phyloP scores from a whole-genome alignment of 1,284 basidiomycete species.

The Trichosporon sp. region DNA sequence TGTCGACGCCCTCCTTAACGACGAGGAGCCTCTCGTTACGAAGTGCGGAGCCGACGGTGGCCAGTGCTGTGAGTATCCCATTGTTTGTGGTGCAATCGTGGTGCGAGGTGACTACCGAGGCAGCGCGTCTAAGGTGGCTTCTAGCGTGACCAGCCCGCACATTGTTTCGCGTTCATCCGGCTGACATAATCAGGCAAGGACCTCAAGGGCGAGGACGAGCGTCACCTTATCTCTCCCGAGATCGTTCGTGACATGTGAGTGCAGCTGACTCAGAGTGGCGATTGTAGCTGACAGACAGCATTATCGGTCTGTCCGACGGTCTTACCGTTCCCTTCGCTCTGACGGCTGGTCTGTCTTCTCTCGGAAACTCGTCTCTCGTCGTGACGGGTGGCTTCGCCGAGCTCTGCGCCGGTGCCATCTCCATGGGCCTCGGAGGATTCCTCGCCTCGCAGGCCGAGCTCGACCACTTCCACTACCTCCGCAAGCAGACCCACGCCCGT shows the following conservation, averaged over 20 bases:
- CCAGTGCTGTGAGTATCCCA: conserved; percentile 35
- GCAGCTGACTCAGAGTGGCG: background rate
- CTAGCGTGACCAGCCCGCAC: no score
- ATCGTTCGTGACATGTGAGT: conserved; percentile 51
- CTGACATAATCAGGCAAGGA: conserved; percentile 39
- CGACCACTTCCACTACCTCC: conserved; percentile 84
- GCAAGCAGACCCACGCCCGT: conserved; percentile 67
- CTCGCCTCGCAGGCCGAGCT: conserved; percentile 93
- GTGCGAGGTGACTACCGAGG: background rate
- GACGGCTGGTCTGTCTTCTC: conserved; percentile 74
- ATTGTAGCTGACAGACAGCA: conserved; percentile 52
- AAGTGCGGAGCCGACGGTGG: conserved; percentile 44
- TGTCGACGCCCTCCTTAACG: conserved; percentile 32
- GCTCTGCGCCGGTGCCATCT: conserved; percentile 87
- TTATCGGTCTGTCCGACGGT: conserved; percentile 95
- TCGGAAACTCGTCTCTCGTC: conserved; percentile 81
- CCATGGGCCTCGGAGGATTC: conserved; percentile 96
- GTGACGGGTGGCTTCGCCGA: conserved; percentile 88
- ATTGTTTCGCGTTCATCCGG: conserved; percentile 4
- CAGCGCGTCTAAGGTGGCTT: background rate
- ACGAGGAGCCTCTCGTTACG: conserved; percentile 36
- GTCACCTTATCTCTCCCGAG: conserved; percentile 49
- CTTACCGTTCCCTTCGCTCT: conserved; percentile 89
- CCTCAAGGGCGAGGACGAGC: conserved; percentile 50
- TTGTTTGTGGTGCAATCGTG: background rate